These are phyloP conservation scores for Entomortierella lignicola DNA, from an alignment of 192 early-diverging fungal genomes.

Conservation along the genomic window DNA sequence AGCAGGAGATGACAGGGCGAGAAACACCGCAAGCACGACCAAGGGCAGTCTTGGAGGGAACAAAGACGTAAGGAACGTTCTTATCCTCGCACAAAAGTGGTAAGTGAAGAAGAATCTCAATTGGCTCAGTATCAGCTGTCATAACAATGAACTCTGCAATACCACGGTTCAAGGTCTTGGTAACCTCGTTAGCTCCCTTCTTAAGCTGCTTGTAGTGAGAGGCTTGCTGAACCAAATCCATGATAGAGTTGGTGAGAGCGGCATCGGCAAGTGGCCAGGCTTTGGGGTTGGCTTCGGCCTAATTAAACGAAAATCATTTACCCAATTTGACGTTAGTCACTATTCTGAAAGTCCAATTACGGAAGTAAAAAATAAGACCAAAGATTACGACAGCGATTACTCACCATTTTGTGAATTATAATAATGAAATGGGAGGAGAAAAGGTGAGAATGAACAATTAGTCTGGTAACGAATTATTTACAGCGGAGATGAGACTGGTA, in stretches of 20 bases:
- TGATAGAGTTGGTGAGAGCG: slow-evolving; percentile 88
- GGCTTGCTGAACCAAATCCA: slow-evolving; percentile 98
- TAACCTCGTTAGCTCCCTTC: slow-evolving; percentile 99
- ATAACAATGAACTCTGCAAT: slow-evolving; percentile 99
- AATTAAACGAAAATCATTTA: not conserved
- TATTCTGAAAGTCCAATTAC: too few relatives aligned
- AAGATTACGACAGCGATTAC: too few relatives aligned
- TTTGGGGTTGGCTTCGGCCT: slow-evolving; percentile 68
- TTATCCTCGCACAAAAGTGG: slow-evolving; percentile 99
- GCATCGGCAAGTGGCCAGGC: slow-evolving; percentile 95
- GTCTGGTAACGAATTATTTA: too few relatives aligned
- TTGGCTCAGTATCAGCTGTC: slow-evolving; percentile 97
- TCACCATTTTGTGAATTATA: not conserved
- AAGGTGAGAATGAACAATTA: not conserved
- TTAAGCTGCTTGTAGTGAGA: slow-evolving; percentile 99
- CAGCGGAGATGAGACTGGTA: not conserved
- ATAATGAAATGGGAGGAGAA: not conserved
- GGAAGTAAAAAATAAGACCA: not conserved
- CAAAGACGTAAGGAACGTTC: slow-evolving; percentile 99
- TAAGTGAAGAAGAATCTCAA: slow-evolving; percentile 97
- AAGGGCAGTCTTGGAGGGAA: slow-evolving; percentile 95
- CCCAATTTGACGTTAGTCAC: not conserved
- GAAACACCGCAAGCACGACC: slow-evolving; percentile 98
- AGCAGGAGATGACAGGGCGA: slow-evolving; percentile 90
- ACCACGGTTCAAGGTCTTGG: slow-evolving; percentile 99